These are phyloP conservation scores for Aspergillus terreus DNA, from an alignment of 2,329 filamentous ascomycete species.

Conservation along the genomic window DNA sequence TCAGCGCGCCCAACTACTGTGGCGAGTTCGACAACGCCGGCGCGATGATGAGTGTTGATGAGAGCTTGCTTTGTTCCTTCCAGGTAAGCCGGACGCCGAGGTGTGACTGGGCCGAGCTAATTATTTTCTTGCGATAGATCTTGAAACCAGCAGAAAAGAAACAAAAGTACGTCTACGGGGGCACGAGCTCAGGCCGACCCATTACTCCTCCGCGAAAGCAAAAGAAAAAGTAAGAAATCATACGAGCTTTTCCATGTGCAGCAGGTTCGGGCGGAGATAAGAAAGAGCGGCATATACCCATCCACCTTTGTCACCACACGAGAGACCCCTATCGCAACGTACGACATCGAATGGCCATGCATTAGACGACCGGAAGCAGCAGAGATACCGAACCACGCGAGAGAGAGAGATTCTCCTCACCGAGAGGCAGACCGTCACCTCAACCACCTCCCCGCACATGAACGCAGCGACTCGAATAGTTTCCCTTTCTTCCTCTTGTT, in stretches of 20 bases:
- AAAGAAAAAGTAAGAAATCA: constrained; percentile 67
- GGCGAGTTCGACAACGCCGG: constrained; percentile 99
- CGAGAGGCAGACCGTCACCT: constrained; percentile 19
- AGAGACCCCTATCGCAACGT: constrained; percentile 20
- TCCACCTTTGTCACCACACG: constrained; percentile 22
- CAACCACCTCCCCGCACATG: constrained; percentile 15
- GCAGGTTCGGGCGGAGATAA: constrained; percentile 97
- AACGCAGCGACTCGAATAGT: constrained; percentile 17
- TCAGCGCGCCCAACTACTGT: constrained; percentile 98
- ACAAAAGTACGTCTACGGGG: constrained; percentile 95
- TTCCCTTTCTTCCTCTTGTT: constrained; percentile 8
- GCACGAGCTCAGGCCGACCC: constrained; percentile 66
- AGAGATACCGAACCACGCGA: constrained; percentile 17
- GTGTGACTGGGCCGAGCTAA: constrained; percentile 1
- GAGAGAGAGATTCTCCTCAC: constrained; percentile 3
- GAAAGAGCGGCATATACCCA: constrained; percentile 25
- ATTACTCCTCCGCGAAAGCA: constrained; percentile 68
- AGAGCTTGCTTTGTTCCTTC: constrained; percentile 97
- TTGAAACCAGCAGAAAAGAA: constrained; percentile 99
- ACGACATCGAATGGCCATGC: constrained; percentile 21
- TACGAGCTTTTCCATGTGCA: constrained; percentile 69
- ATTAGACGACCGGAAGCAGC: constrained; percentile 21
- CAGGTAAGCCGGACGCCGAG: constrained; percentile 60
- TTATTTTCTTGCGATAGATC: constrained; percentile 57
- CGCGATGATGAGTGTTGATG: constrained; percentile 99